Evolutionary conservation across 2,329 filamentous ascomycete species (phyloP).

Genomic region (Penicillium sp.): DNA sequence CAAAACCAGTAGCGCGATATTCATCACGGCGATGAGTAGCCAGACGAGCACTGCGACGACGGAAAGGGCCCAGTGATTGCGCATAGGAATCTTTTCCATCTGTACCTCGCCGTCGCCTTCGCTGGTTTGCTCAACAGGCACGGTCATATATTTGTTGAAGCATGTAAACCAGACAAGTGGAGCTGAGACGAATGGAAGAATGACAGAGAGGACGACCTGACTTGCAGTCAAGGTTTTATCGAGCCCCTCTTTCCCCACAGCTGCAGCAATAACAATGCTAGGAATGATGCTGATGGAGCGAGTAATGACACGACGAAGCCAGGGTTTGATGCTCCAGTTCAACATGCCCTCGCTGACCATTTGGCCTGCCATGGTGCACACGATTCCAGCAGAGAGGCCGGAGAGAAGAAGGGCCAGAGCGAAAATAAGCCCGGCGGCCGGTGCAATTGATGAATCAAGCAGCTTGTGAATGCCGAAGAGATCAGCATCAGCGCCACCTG

Average conservation of each 20-base stretch:
- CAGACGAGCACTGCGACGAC: constrained; percentile 60
- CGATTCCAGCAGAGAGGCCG: constrained; percentile 74
- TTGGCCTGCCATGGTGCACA: constrained; percentile 84
- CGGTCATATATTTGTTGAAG: constrained; percentile 72
- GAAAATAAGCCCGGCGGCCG: constrained; percentile 76
- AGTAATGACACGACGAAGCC: constrained; percentile 72
- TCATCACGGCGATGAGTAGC: constrained; percentile 70
- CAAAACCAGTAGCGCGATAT: constrained; percentile 68
- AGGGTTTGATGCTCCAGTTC: constrained; percentile 67
- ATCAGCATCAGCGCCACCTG: constrained; percentile 61
- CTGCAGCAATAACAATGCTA: constrained; percentile 74
- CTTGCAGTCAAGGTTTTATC: constrained; percentile 66
- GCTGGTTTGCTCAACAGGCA: constrained; percentile 45
- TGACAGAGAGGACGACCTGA: constrained; percentile 72
- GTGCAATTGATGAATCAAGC: constrained; percentile 62
- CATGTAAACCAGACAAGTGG: constrained; percentile 84
- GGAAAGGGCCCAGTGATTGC: constrained; percentile 63
- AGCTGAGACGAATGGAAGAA: constrained; percentile 75
- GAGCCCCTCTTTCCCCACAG: constrained; percentile 66
- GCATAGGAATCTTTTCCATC: constrained; percentile 54
- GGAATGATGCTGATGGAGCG: constrained; percentile 75
- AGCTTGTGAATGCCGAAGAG: constrained; percentile 78
- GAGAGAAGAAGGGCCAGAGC: constrained; percentile 74
- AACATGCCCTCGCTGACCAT: constrained; percentile 83
- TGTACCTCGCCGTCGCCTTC: constrained; percentile 27